These are phyloP conservation scores for Pseudonitzschia delicatissima DNA, from an alignment of 108 stramenopile genomes.

Conservation along the genomic window DNA sequence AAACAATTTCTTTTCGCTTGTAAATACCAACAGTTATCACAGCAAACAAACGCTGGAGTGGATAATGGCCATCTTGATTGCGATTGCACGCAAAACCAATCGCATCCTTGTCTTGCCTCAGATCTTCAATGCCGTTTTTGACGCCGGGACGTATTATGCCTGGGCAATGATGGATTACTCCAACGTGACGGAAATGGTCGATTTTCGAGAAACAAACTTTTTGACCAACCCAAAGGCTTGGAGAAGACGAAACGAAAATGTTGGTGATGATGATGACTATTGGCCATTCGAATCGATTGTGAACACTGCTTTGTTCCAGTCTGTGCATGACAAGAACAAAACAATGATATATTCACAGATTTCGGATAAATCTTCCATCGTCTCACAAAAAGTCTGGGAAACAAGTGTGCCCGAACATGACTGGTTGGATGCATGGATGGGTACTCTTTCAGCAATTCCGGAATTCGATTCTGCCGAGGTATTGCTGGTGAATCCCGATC, in stretches of 20 bases:
- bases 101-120: constrained; percentile 39
- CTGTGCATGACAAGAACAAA: background rate
- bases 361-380: background rate
- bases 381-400: background rate
- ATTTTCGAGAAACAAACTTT: constrained; percentile 47
- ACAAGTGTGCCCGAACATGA: background rate
- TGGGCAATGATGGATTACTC: constrained; percentile 35
- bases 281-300: constrained; percentile 15
- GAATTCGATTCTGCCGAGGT: constrained; percentile 3
- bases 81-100: constrained; percentile 27
- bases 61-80: constrained; percentile 28
- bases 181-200: constrained; percentile 17
- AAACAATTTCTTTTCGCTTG: constrained; percentile 4
- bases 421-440: constrained; percentile 6
- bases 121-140: constrained; percentile 17
- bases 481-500: constrained; percentile 15
- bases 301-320: background rate
- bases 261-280: background rate
- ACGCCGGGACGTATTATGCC: constrained; percentile 20
- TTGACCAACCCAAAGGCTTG: constrained; percentile 36
- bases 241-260: background rate
- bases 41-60: constrained; percentile 3
- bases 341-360: background rate
- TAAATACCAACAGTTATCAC: constrained; percentile 17
- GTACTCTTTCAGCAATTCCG: background rate